Percentiles rank a stretch among this genome's conserved stretches.
Conservation (phyloP, 2,329 filamentous ascomycete species). For the Penicillium janthinellum region DNA sequence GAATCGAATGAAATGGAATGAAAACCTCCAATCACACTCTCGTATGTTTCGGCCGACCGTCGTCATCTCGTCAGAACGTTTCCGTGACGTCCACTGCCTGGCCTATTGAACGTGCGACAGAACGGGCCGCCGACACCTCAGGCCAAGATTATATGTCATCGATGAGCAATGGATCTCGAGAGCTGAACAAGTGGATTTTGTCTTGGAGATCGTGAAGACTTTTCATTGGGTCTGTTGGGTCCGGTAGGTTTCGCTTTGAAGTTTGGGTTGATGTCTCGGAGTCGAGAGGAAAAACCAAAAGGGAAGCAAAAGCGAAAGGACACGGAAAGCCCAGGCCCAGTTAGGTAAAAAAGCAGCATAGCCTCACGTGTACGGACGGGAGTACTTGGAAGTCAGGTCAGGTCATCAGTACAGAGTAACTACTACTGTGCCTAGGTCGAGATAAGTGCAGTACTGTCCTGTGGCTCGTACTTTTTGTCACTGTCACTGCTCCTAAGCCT, state of each 20-base stretch:
- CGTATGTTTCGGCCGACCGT: background rate
- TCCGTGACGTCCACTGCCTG: background rate
- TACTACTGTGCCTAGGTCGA: too few species aligned
- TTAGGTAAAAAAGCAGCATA: slow-evolving; percentile 6
- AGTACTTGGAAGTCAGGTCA: background rate
- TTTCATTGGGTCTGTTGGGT: background rate
- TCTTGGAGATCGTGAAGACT: background rate
- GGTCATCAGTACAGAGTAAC: background rate
- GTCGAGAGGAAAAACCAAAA: background rate
- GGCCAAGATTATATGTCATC: slow-evolving; percentile 10
- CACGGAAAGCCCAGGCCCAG: background rate
- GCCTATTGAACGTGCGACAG: slow-evolving; percentile 2
- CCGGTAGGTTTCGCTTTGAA: background rate
- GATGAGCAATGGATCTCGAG: slow-evolving; percentile 2
- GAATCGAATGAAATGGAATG: background rate
- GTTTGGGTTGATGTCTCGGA: slow-evolving; percentile 3
- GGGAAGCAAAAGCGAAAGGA: too few species aligned
- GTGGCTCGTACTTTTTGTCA: too few species aligned
- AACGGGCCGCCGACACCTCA: background rate
- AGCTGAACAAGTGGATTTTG: background rate
- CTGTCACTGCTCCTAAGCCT: slow-evolving; percentile 2
- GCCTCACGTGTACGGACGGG: slow-evolving; percentile 9
- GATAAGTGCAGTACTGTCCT: too few species aligned
- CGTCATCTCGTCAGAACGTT: background rate
- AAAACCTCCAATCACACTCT: background rate